Percentiles rank a stretch among this genome's conserved stretches.
Evolutionary conservation across 768 basidiomycete genomes (phyloP).

Genomic region (Trichaptum fuscoviolaceum): DNA sequence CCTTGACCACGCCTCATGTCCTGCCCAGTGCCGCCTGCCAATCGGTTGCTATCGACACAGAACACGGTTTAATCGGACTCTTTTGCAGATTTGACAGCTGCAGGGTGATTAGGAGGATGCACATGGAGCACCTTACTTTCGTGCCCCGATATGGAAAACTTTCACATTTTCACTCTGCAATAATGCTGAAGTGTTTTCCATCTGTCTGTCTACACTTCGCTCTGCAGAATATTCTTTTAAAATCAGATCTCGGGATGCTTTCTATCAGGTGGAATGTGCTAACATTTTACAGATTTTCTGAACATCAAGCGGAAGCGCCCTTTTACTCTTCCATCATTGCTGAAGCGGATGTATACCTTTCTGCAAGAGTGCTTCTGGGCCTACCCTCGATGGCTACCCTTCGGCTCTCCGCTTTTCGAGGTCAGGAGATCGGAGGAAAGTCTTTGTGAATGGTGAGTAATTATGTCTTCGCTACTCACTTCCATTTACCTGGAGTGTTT

Average conservation of each 20-base stretch:
- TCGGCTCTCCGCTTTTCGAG: not conserved
- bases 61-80: not conserved
- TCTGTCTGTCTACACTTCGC: not conserved
- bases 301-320: not conserved
- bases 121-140: not conserved
- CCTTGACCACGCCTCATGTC: not conserved
- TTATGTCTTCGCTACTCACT: not conserved
- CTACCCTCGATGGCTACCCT: not conserved
- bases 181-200: not conserved
- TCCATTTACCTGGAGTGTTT: not conserved
- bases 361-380: not conserved
- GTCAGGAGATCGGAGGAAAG: not conserved
- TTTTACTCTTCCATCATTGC: not conserved
- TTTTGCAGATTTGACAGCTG: not conserved
- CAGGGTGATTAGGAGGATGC: too few species aligned
- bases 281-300: not conserved
- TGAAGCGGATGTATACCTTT: not conserved
- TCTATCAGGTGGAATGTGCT: not conserved
- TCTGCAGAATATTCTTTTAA: not conserved
- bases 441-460: not conserved
- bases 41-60: not conserved
- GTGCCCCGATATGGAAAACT: not conserved
- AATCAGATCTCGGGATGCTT: not conserved
- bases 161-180: not conserved
- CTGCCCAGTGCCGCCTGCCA: too few species aligned